These are phyloP conservation scores for Fagopyrum esculentum DNA, from an alignment of 148 eudicot genomes.

Conservation along the genomic window DNA sequence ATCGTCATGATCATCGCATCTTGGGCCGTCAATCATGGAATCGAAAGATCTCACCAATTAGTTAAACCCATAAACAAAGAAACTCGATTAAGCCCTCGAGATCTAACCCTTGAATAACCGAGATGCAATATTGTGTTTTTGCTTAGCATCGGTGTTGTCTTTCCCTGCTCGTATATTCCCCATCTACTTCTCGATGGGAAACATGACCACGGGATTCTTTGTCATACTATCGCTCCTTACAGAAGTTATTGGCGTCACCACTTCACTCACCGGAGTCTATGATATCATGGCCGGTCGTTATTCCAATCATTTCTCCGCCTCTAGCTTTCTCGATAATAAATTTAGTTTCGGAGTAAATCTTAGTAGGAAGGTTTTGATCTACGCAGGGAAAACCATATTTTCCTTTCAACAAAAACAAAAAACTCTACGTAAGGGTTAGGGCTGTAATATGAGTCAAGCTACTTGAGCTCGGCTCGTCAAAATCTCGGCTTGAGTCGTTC, in stretches of 20 bases:
- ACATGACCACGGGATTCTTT: constrained; percentile 81
- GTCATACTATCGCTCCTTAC: constrained; percentile 62
- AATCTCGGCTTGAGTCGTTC: too few relatives aligned
- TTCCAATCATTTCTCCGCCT: constrained; percentile 54
- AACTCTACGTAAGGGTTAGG: too few relatives aligned
- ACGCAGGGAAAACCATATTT: too few relatives aligned
- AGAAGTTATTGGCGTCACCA: constrained; percentile 63
- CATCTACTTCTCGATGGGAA: constrained; percentile 75
- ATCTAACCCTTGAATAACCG: neutral
- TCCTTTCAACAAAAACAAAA: too few relatives aligned
- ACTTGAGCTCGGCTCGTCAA: too few relatives aligned
- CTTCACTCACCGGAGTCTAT: constrained; percentile 55
- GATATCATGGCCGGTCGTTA: constrained; percentile 41
- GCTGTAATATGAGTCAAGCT: too few relatives aligned
- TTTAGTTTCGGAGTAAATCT: too few relatives aligned
- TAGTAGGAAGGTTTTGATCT: too few relatives aligned
- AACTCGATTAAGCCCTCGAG: neutral
- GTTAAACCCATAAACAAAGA: constrained; percentile 28
- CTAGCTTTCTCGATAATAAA: constrained; percentile 33
- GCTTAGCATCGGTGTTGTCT: constrained; percentile 58
- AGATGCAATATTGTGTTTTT: neutral
- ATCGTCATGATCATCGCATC: constrained; percentile 49
- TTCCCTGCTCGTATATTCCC: constrained; percentile 81
- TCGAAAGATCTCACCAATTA: constrained; percentile 45
- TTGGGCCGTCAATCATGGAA: constrained; percentile 83